Evolutionary conservation across 2,329 filamentous ascomycete genomes (phyloP).

Genomic region (Delphinella strobiligena): DNA sequence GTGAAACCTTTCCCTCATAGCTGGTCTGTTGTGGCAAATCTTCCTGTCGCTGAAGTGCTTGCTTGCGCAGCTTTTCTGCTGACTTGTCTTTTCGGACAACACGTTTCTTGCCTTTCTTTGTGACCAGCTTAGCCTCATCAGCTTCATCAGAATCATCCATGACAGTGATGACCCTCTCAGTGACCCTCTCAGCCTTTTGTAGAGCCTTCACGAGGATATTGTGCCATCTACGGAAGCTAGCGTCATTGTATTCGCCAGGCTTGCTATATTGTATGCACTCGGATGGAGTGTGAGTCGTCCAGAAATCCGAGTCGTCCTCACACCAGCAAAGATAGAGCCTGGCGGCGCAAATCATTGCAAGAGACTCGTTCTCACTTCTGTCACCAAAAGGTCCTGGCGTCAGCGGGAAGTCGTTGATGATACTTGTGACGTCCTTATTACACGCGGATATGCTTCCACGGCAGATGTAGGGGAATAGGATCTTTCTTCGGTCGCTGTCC

Average conservation of each 20-base stretch:
- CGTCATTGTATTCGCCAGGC: neutral
- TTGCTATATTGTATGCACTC: neutral
- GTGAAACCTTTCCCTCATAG: constrained; percentile 2
- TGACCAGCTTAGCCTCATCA: constrained; percentile 9
- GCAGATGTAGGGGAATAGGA: constrained; percentile 10
- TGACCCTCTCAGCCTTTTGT: constrained; percentile 6
- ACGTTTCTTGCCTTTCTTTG: constrained; percentile 13
- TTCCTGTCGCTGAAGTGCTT: constrained; percentile 5
- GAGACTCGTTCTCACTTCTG: neutral
- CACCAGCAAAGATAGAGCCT: constrained; percentile 1
- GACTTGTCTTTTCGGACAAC: constrained; percentile 8
- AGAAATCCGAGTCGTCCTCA: no score
- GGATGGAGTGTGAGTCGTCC: no score
- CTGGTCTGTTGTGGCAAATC: constrained; percentile 1
- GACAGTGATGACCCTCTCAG: neutral
- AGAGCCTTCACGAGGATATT: neutral
- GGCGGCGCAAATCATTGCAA: constrained; percentile 2
- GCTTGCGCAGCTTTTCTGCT: constrained; percentile 12
- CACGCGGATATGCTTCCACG: no score
- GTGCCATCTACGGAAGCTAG: neutral
- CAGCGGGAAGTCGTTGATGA: neutral
- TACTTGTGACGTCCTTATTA: no score
- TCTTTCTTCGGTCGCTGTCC: neutral
- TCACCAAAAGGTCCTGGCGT: neutral
- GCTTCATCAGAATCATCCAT: constrained; percentile 7